Evolutionary conservation across 2,329 filamentous ascomycete species (phyloP), one percentile per base, ranked within the genome.

Genomic region (Verticillium alfalfae): DNA sequence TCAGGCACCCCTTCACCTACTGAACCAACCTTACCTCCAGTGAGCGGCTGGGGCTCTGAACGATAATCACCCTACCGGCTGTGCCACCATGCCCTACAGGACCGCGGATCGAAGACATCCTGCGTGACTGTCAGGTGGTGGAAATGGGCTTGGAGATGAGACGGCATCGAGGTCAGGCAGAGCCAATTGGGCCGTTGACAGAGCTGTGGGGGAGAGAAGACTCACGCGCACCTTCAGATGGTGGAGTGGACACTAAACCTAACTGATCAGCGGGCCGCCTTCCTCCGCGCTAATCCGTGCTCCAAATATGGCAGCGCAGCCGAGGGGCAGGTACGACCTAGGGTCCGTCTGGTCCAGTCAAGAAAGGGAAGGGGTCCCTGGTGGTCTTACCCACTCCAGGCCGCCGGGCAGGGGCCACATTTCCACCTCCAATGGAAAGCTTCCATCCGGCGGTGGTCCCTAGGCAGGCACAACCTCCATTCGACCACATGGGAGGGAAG

Each of bases 181-280:
- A 57, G 41, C 31, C 54, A 22, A 58, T 52, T 16, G 34, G 26
- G 31, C 22, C 58, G 4, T 10, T 1, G n/a, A 39, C 45, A 34
- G 52, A 41, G 13, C 31, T 26, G 45, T 15, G 31, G 38, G 41
- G 34, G n/a, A 34, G 26, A 37, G 26, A 18, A 22, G 8, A 54
- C 63, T 64, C 45, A n/a, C 26, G 26, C 26, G 26, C 9, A 37
- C 9, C 36, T 37, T 13, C 36, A 37, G 36, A 52, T n/a, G 10
- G 45, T 31, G 45, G 8, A 22, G 6, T 12, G 8, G 18, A n/a
- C 45, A 12, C 45, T 52, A 63, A 60, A 38, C 65, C 65, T 65
- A 62, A 62, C 65, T 66, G 57, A 59, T 60, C 36, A 59, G 62
- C 65, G 65, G 63, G 57, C 65, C 65, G 65, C 63, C 63, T 65